Conservation (phyloP, 2,329 filamentous ascomycete species). For the Tolypocladium amazonense region DNA sequence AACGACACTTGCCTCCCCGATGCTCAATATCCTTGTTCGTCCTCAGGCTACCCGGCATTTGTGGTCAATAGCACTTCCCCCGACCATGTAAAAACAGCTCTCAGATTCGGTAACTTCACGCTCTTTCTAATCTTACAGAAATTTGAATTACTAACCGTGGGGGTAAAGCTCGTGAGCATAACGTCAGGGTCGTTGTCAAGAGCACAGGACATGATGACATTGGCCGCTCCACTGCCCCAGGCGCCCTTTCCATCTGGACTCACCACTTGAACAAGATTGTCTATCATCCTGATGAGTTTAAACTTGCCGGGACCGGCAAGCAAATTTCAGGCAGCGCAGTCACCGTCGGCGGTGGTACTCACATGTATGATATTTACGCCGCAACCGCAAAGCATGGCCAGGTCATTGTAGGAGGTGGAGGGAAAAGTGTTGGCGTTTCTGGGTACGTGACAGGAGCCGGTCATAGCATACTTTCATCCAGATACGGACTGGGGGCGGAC, state of each 20-base stretch:
- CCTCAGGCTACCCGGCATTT: slow-evolving; percentile 22
- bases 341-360: slow-evolving; percentile 41
- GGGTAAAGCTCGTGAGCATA: slow-evolving; percentile 24
- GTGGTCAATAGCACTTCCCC: slow-evolving; percentile 23
- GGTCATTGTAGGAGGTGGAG: slow-evolving; percentile 43
- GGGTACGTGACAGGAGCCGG: slow-evolving; percentile 54
- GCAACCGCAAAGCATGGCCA: slow-evolving; percentile 22
- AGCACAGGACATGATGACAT: slow-evolving; percentile 31
- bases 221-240: slow-evolving; percentile 34
- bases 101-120: slow-evolving; percentile 32
- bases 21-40: slow-evolving; percentile 20
- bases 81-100: slow-evolving; percentile 18
- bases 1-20: slow-evolving; percentile 41
- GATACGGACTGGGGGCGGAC: slow-evolving; percentile 50
- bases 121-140: not conserved
- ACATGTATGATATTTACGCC: slow-evolving; percentile 36
- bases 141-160: not conserved
- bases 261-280: slow-evolving; percentile 31
- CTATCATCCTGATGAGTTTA: slow-evolving; percentile 28
- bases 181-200: slow-evolving; percentile 31
- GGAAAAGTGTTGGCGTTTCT: slow-evolving; percentile 45
- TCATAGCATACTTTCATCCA: slow-evolving; percentile 41
- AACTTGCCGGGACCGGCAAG: slow-evolving; percentile 26
- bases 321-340: slow-evolving; percentile 37
- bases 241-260: slow-evolving; percentile 43